Percentiles rank a stretch among this genome's conserved stretches.
Conservation (phyloP, 805 yeast genomes). For the Candida mattraensis region DNA sequence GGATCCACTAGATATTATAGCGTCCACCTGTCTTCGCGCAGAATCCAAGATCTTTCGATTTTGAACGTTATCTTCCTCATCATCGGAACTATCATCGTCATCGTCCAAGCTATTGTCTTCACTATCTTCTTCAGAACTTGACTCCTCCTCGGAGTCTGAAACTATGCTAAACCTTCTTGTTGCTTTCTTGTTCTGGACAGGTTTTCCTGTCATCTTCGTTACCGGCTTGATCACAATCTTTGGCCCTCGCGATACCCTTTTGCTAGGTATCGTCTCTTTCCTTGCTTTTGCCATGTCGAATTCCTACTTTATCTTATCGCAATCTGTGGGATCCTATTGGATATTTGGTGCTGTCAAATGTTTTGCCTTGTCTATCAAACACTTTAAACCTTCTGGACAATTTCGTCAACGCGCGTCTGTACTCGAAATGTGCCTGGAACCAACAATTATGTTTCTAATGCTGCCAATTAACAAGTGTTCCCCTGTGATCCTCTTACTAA, state of each 20-base stretch:
- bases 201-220: too few species aligned
- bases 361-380: too few species aligned
- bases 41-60: conserved; percentile 11
- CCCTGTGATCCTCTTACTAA: conserved; percentile 11
- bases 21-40: conserved; percentile 24
- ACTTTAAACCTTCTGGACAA: too few species aligned
- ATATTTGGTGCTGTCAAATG: too few species aligned
- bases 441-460: too few species aligned
- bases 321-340: conserved; percentile 1
- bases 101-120: conserved; percentile 26
- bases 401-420: too few species aligned
- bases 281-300: conserved; percentile 32
- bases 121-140: conserved; percentile 28
- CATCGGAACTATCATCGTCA: conserved; percentile 29
- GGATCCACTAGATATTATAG: conserved; percentile 36
- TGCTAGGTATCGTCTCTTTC: conserved; percentile 26
- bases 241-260: conserved; percentile 34
- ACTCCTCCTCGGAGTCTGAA: conserved; percentile 19
- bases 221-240: conserved; percentile 11
- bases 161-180: conserved; percentile 30
- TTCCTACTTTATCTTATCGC: not conserved
- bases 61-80: conserved; percentile 24
- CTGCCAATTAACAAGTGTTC: conserved; percentile 4
- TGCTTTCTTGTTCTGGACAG: conserved; percentile 3
- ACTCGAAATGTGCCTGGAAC: too few species aligned